Evolutionary conservation across 140 eudicot species (phyloP).

Genomic region (Bidens hawaiensis): DNA sequence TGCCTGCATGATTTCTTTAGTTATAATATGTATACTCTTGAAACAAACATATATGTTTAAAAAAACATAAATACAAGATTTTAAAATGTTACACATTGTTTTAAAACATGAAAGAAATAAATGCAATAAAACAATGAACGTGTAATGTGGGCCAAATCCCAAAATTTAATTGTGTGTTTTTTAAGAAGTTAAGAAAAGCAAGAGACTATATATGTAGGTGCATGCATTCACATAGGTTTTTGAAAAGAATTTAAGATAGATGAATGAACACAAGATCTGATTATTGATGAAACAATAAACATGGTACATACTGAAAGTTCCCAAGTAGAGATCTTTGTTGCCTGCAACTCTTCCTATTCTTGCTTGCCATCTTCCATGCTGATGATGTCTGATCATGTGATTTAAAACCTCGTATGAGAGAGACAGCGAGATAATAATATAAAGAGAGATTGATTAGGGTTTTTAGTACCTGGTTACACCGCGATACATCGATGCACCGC

Average conservation of each 20-base stretch:
- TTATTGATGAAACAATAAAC: constrained; percentile 17
- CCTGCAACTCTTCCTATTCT: constrained; percentile 98
- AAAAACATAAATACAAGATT: constrained; percentile 7
- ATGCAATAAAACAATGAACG: constrained; percentile 35
- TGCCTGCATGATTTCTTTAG: constrained; percentile 41
- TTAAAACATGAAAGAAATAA: constrained; percentile 17
- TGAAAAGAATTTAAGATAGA: constrained; percentile 18
- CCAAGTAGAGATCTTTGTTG: constrained; percentile 97
- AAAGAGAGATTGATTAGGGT: constrained; percentile 24
- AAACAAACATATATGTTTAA: background rate
- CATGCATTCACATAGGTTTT: constrained; percentile 26
- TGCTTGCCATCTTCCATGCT: constrained; percentile 99
- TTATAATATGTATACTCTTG: background rate
- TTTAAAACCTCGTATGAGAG: background rate
- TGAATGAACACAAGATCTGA: constrained; percentile 10
- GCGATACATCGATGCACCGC: constrained; percentile 98
- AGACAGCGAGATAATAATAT: background rate
- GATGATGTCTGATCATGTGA: constrained; percentile 65
- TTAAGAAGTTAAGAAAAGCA: constrained; percentile 24
- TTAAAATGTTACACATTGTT: background rate
- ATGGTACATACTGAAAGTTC: constrained; percentile 82
- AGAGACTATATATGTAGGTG: constrained; percentile 24
- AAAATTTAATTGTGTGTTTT: constrained; percentile 18
- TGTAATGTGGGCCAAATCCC: constrained; percentile 33
- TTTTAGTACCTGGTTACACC: constrained; percentile 82